Evolutionary conservation across 768 basidiomycete genomes (phyloP), one percentile per base, ranked within the genome.

Genomic region (Pulveroboletus sp.): DNA sequence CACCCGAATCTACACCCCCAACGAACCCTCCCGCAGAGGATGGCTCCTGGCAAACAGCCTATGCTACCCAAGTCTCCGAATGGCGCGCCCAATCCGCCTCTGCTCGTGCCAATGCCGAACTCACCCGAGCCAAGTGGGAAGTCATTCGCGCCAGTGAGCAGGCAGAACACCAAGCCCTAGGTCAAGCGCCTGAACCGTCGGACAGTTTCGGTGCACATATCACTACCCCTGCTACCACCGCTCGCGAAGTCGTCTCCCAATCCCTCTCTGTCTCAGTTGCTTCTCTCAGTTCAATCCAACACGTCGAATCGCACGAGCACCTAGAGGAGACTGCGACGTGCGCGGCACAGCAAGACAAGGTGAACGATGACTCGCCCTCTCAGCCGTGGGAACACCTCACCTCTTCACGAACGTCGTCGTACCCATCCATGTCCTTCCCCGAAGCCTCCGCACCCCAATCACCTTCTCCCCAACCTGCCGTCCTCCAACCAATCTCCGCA

Each of bases 371-470:
- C 31, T 66, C 69, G 8, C 61, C 58, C 8, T 76, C 76, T 27
- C 80, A 83, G 55, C 84, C 79, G 59, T 90, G 88, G 89, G 88
- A 89, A 63, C 77, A 88, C 50, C 71, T 91, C 33, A 76, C 81
- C 40, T 78, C 79, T 21, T 79, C 77, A 1, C 65, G 75, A 31
- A 74, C 76, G 10, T 73, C 77, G 1, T 92, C 89, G 5, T 87
- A 80, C 65, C 89, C 89, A n/a, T 91, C 90, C 53, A 72, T 88
- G 71, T 78, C 84, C 26, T 85, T 83, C 66, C 85, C 85, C 8
- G 85, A 82, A 50, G 76, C 77, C 21, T 77, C 76, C 33, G 76
- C 76, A 47, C 74, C 79, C 1, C 76, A 80, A 10, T 76, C 76
- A 5, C 78, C 74, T 8, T 63, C 65, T 5, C 54, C 50, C 27